These are phyloP conservation scores for Thuja plicata DNA, from an alignment of 83 land plant species.

Conservation along the genomic window DNA sequence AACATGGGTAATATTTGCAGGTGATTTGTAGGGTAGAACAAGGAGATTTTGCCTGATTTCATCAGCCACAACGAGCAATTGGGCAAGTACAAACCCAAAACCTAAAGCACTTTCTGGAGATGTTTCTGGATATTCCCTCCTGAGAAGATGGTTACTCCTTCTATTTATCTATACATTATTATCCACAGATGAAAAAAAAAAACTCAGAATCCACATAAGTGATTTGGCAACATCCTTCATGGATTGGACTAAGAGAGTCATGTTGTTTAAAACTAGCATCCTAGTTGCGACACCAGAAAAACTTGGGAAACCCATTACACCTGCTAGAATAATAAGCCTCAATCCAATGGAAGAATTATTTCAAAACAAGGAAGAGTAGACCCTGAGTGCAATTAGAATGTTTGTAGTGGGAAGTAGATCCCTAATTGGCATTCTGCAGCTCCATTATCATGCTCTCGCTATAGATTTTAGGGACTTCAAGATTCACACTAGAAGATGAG, in stretches of 20 bases:
- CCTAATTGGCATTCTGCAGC: slow-evolving; percentile 63
- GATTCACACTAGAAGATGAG: not conserved
- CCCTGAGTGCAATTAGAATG: slow-evolving; percentile 26
- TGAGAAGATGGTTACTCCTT: not conserved
- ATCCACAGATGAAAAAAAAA: not conserved
- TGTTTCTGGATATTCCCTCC: not conserved
- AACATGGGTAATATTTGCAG: not conserved
- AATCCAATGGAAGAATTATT: too few relatives aligned
- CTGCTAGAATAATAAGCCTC: not conserved
- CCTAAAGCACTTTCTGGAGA: not conserved
- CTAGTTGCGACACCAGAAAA: slow-evolving; percentile 7
- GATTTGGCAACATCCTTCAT: not conserved
- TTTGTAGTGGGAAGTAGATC: slow-evolving; percentile 67
- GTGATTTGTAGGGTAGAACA: not conserved
- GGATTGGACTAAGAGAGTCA: slow-evolving; percentile 5
- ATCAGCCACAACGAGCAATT: not conserved
- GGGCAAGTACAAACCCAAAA: not conserved
- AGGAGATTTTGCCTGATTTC: slow-evolving; percentile 5
- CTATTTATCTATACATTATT: not conserved
- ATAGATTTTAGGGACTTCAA: not conserved
- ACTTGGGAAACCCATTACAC: slow-evolving; percentile 15
- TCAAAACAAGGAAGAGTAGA: not conserved
- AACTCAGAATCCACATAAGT: not conserved
- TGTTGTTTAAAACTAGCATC: not conserved
- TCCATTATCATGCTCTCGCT: slow-evolving; percentile 41